These are phyloP conservation scores for Liriodendron chinense DNA, from an alignment of 164 flowering plant species.

Conservation along the genomic window DNA sequence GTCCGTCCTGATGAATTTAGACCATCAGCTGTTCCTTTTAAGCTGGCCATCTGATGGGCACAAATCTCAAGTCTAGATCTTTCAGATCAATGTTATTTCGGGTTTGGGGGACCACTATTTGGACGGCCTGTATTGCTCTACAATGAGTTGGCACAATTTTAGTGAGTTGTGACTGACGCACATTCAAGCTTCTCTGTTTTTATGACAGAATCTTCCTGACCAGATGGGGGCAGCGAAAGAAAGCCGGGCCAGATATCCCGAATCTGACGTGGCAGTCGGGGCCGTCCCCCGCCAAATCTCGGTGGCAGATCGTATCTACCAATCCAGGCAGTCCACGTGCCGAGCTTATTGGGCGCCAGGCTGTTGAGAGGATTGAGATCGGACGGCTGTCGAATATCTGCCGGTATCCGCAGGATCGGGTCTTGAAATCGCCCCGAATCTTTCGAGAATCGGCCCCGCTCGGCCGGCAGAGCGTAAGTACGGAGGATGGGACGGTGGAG, in stretches of 20 bases:
- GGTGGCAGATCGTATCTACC: not conserved
- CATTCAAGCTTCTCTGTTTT: not conserved
- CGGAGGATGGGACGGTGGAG: not conserved
- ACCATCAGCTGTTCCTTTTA: too few species aligned
- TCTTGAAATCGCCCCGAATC: constrained; percentile 4
- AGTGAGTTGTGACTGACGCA: not conserved
- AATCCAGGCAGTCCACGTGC: not conserved
- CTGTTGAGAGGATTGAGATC: not conserved
- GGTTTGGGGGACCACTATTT: too few species aligned
- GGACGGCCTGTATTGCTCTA: too few species aligned
- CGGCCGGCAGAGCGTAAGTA: not conserved
- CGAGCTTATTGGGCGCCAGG: not conserved
- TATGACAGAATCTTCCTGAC: too few species aligned
- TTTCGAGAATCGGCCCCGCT: not conserved
- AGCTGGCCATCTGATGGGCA: too few species aligned
- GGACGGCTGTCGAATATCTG: not conserved
- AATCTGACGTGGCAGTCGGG: not conserved
- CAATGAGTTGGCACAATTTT: too few species aligned
- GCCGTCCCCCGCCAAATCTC: not conserved
- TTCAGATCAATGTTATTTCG: too few species aligned
- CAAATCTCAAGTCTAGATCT: too few species aligned
- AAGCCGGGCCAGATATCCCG: not conserved
- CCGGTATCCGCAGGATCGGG: not conserved
- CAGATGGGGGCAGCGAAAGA: not conserved
- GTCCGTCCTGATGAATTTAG: too few species aligned